Evolutionary conservation across 2,329 filamentous ascomycete species (phyloP), one percentile per base, ranked within the genome.

Genomic region (Nothophaeocryptopus gaeumannii): DNA sequence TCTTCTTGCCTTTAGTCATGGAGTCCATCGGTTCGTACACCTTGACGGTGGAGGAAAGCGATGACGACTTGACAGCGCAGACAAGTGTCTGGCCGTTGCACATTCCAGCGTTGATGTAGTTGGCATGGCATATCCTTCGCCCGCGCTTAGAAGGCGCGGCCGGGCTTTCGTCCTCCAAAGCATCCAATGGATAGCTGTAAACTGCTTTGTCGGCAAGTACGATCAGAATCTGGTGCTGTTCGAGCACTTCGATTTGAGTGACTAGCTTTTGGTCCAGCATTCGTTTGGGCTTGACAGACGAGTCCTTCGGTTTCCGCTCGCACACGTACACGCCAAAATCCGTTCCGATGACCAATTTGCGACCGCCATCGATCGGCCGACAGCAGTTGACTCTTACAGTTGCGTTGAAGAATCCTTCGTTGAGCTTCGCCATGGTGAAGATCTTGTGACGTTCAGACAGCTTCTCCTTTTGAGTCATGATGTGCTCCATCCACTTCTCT

Each of bases 21-120:
- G 89, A 87, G 67, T 97, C 93, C 73, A 95, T 96, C 1, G 93
- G 93, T 72, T 99, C 92, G 71, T 89, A 97, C n/a, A 97, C 93
- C 73, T 97, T 97, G 76, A 99, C 96, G 2, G 92, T 97, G 11
- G 89, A 95, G 45, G 89, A 96, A 30, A 97, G 76, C 2, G 91
- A 88, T 13, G 88, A 92, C 35, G 89, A 95, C 75, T 96, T 97
- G 64, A 97, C 93, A 61, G 89, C 95, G 72, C 92, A 97, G 29
- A 99, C 93, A 46, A 99, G 78, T 67, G 97, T 93, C 55, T 93
- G 83, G 31, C 93, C 91, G 52, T 96, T 80, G 67, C 93, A 97
- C 63, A 96, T 95, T 34, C 93, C 93, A 13, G 90, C 88, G 73
- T 95, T 96, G 83, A 99, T 99, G 75, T 97, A 99, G 70, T 92